Evolutionary conservation across 768 basidiomycete species (phyloP), one percentile per base, ranked within the genome.

Genomic region (Omphalotus guepiniiformis): DNA sequence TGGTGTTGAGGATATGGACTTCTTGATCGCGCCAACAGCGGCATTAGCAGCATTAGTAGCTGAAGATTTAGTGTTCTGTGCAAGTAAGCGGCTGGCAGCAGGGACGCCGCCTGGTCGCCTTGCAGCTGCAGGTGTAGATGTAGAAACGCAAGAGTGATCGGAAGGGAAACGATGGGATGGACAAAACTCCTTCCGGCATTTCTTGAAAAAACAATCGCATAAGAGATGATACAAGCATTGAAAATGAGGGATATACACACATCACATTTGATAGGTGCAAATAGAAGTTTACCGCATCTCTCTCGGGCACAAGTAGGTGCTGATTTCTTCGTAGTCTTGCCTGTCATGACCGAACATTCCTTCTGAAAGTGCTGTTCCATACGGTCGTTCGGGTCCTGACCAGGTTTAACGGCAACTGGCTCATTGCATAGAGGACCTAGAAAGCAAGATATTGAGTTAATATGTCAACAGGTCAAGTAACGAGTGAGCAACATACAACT

Each of bases 381-480:
- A 39, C 82, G 77, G 34, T 80, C 64, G 55, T 93, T 93, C 9
- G 89, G 87, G 56, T 93, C 86, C 60, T 88, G 80, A 22, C 85
- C 84, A 0, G 74, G 80, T n/a, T 78, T 80, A 41, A 91, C 77
- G 2, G 87, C 79, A 8, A 93, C 79, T 1, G 88, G 88, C 2
- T 65, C 74, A 52, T 79, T 81, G 67, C 91, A 93, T 21, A 93
- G 64, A 3, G 90, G 90, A 55, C 87, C 87, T 85, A 49, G 25
- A 38, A 52, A 37, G 18, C 27, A n/a, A 36, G 58, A 42, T 50
- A 15, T 39, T 30, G 11, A 34, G 25, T 21, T 6, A 11, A 2
- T 25, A 30, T 32, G 21, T 32, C 2, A 15, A 16, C 23, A 16
- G 21, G 22, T 11, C 25, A 27, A 12, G 39, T 30, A 37, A 34